Evolutionary conservation across 805 yeast species (phyloP).

Genomic region (Wickerhamomyces rabaulensis): DNA sequence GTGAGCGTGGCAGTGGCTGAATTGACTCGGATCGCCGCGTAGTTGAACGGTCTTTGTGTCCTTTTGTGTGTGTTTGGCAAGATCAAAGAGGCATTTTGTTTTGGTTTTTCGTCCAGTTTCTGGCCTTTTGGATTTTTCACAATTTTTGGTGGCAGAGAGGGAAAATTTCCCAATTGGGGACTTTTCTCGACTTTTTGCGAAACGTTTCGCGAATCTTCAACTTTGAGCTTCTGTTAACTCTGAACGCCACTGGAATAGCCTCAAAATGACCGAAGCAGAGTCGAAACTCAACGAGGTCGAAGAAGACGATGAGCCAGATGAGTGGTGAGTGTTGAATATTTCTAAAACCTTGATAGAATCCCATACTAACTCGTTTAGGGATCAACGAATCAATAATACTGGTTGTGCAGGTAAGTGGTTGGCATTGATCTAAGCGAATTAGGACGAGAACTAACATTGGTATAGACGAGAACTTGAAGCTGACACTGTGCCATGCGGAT

Average conservation of each 20-base stretch:
- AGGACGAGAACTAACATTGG: background rate
- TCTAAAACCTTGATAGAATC: too few relatives aligned
- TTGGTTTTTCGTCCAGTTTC: background rate
- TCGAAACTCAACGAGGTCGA: conserved; percentile 8
- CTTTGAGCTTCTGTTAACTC: too few relatives aligned
- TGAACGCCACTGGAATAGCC: background rate
- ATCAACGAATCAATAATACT: conserved; percentile 62
- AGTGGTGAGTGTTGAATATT: conserved; percentile 40
- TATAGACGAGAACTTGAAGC: conserved; percentile 57
- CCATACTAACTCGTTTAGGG: conserved; percentile 37
- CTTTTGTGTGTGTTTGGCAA: background rate
- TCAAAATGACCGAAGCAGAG: conserved; percentile 20
- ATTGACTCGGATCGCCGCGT: background rate
- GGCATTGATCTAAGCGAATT: background rate
- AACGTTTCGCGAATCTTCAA: too few relatives aligned
- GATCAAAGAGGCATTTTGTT: background rate
- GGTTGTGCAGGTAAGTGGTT: conserved; percentile 57
- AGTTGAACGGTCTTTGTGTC: background rate
- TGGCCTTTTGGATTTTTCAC: background rate
- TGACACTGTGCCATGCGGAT: conserved; percentile 77
- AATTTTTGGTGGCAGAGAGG: background rate
- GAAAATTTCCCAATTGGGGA: background rate
- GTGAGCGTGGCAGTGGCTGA: background rate
- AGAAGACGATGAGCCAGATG: conserved; percentile 63
- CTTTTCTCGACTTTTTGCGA: too few relatives aligned